phyloP scores from a whole-genome alignment of 768 basidiomycete species.

The Rubroboletus satanas region DNA sequence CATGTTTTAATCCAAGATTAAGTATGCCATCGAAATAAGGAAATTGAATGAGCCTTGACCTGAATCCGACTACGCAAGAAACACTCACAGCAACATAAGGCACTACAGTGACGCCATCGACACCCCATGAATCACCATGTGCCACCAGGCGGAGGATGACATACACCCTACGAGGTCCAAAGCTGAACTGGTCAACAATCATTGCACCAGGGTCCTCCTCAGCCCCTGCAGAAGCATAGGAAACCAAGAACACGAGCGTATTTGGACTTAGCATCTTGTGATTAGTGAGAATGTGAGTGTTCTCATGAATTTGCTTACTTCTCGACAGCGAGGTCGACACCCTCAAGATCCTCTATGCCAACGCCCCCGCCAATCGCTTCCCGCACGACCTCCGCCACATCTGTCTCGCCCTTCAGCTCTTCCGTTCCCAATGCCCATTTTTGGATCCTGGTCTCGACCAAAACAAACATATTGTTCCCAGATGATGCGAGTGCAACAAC shows the following conservation, averaged over 20 bases:
- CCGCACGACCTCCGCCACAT: conserved; percentile 48
- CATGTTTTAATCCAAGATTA: not conserved
- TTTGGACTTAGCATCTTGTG: conserved; percentile 37
- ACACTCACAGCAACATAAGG: conserved; percentile 72
- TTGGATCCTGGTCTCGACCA: conserved; percentile 65
- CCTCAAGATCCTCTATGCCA: conserved; percentile 61
- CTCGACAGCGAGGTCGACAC: conserved; percentile 65
- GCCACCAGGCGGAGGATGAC: conserved; percentile 48
- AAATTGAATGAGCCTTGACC: not conserved
- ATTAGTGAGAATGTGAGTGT: not conserved
- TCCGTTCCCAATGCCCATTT: conserved; percentile 58
- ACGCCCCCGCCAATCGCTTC: conserved; percentile 45
- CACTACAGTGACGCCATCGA: conserved; percentile 46
- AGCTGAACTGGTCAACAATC: conserved; percentile 36
- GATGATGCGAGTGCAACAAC: conserved; percentile 57
- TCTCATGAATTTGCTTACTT: conserved; percentile 37
- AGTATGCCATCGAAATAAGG: not conserved
- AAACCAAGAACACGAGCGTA: conserved; percentile 59
- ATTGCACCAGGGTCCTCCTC: conserved; percentile 41
- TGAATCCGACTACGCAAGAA: not conserved
- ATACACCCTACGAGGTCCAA: conserved; percentile 58
- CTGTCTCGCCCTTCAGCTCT: conserved; percentile 53
- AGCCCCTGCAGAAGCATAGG: conserved; percentile 50
- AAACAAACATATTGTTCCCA: conserved; percentile 60
- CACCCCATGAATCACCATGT: conserved; percentile 26